A percentile compares a stretch with the other conserved stretches of the same genome.
These are phyloP conservation scores for Spiromastix sp. DNA, from an alignment of 2,329 filamentous ascomycete genomes.

Conservation along the genomic window DNA sequence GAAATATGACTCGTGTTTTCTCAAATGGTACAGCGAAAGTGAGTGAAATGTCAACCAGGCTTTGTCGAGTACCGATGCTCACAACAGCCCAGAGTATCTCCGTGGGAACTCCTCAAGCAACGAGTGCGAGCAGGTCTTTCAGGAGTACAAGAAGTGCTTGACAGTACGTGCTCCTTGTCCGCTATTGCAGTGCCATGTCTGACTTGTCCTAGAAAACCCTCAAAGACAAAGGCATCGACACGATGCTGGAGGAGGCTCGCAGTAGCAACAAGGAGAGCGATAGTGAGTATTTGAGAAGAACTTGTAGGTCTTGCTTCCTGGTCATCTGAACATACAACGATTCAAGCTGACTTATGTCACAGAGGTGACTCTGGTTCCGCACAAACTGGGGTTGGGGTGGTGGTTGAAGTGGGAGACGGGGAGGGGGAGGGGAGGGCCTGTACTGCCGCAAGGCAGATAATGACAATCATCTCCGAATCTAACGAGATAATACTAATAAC, in stretches of 20 bases:
- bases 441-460: too few species aligned
- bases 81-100: constrained; percentile 61
- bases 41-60: constrained; percentile 26
- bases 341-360: background rate
- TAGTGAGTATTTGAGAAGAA: constrained; percentile 47
- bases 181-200: constrained; percentile 4
- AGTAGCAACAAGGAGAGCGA: constrained; percentile 87
- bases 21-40: constrained; percentile 99
- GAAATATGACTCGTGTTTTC: constrained; percentile 91
- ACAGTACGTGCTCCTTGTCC: constrained; percentile 46
- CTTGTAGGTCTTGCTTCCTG: constrained; percentile 7
- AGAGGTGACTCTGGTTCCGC: too few species aligned
- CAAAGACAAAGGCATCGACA: constrained; percentile 83
- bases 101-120: constrained; percentile 72
- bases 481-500: too few species aligned
- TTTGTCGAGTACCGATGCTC: background rate
- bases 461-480: too few species aligned
- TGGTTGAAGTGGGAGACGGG: too few species aligned
- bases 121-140: constrained; percentile 79
- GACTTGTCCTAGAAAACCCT: constrained; percentile 57
- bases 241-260: constrained; percentile 80
- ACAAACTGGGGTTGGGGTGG: too few species aligned
- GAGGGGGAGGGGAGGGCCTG: too few species aligned
- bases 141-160: constrained; percentile 78
- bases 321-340: background rate